phyloP scores from a whole-genome alignment of 306 rosid genomes.

The Vachellia collinsii region DNA sequence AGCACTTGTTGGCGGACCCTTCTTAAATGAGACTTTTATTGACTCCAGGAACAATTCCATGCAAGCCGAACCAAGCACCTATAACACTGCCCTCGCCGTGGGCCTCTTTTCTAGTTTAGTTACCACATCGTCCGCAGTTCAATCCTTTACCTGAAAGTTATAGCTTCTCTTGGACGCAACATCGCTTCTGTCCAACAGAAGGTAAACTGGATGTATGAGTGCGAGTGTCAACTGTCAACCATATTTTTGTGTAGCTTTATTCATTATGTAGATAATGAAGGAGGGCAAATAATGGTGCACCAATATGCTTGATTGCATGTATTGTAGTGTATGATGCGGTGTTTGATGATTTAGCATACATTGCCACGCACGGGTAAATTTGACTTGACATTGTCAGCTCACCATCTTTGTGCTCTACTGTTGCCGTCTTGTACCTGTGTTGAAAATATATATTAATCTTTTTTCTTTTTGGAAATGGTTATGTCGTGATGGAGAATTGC shows the following conservation, averaged over 20 bases:
- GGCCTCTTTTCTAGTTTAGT: slow-evolving; percentile 93
- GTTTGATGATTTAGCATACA: slow-evolving; percentile 33
- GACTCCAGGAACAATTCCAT: slow-evolving; percentile 81
- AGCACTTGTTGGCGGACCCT: slow-evolving; percentile 97
- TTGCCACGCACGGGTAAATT: slow-evolving; percentile 31
- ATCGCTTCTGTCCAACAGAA: not conserved
- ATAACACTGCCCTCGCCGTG: slow-evolving; percentile 82
- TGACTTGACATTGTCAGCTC: slow-evolving; percentile 36
- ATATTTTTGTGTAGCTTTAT: slow-evolving; percentile 34
- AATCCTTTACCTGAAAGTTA: slow-evolving; percentile 58
- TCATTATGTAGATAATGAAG: slow-evolving; percentile 32
- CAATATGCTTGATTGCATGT: slow-evolving; percentile 32
- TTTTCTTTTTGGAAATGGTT: not conserved
- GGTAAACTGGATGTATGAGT: not conserved
- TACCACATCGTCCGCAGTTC: slow-evolving; percentile 79
- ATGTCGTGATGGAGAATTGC: slow-evolving; percentile 29
- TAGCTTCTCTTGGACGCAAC: not conserved
- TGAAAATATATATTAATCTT: slow-evolving; percentile 16
- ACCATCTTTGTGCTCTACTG: slow-evolving; percentile 29
- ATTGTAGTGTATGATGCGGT: slow-evolving; percentile 27
- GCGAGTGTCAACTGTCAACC: not conserved
- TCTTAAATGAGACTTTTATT: slow-evolving; percentile 68
- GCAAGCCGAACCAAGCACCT: slow-evolving; percentile 95
- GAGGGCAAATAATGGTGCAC: slow-evolving; percentile 21
- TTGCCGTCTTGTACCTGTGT: slow-evolving; percentile 9